Evolutionary conservation across 306 rosid genomes (phyloP), one percentile per base, ranked within the genome.

Genomic region (Prunus mume): DNA sequence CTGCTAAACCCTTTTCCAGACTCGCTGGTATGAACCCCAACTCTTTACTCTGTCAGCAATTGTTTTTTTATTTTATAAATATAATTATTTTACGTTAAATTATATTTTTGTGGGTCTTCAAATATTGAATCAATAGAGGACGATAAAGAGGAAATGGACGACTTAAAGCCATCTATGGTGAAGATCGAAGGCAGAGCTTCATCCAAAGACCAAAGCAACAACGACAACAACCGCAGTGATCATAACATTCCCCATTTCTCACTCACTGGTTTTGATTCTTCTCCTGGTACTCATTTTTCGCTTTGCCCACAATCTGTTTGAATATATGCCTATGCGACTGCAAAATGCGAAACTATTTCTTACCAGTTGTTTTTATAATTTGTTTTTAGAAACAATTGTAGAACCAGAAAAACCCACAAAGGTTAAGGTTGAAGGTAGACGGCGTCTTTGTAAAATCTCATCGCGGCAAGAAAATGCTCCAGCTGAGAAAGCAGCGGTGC

Each of bases 371-470:
- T 6, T 45, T 12, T 76, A 5, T 61, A n/a, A 38, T 50, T 49
- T 20, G 28, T 41, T 3, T 56, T 43, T 5, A 76, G 22, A 12
- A 62, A 41, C 61, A 62, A 30, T 79, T 79, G 65, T 64, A 89
- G 92, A 58, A 60, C 85, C 80, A 61, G 85, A 71, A 46, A 81
- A 82, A 81, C 83, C 80, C 45, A 68, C 47, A 6, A 94, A 89
- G 90, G 88, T 90, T 76, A 89, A 85, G 75, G 81, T 90, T 63
- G 80, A 77, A 73, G 97, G 97, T 28, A 84, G 91, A 3, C 95
- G 97, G 47, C 97, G 97, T 49, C 90, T 94, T 12, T 94, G 96
- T 82, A 95, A 92, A 79, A 80, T 85, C 67, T 85, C 87, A 15
- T 43, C 83, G 22, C 54, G 67, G 22, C 88, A 77, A 0, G 76